A percentile compares a stretch with the other conserved stretches of the same genome.
These are phyloP conservation scores for Eucalyptus erythrocorys DNA, from an alignment of 345 rosid species.

Conservation along the genomic window DNA sequence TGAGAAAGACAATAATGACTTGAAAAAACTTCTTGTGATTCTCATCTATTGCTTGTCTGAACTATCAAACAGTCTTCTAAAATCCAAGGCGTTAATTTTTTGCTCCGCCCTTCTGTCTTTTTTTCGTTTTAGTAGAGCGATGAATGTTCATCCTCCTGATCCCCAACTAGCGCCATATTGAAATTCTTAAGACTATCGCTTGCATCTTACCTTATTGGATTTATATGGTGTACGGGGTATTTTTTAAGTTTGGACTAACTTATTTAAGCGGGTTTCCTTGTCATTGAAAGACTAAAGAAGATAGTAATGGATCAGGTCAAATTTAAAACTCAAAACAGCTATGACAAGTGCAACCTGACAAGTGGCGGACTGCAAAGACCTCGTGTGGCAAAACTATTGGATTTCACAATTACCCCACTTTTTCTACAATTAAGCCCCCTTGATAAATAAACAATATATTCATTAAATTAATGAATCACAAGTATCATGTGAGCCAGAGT, in stretches of 20 bases:
- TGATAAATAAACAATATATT: no score
- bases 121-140: not conserved
- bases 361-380: no score
- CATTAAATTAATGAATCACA: no score
- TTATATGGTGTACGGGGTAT: not conserved
- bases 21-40: not conserved
- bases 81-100: not conserved
- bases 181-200: not conserved
- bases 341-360: not conserved
- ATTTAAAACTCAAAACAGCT: not conserved
- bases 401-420: no score
- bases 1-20: not conserved
- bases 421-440: no score
- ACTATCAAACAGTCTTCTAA: not conserved
- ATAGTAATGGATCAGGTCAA: not conserved
- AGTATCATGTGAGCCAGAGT: no score
- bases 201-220: not conserved
- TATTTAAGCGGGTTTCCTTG: not conserved
- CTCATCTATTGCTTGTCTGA: not conserved
- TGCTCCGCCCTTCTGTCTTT: not conserved
- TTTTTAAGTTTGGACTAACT: not conserved
- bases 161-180: not conserved
- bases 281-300: not conserved
- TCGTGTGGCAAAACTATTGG: not conserved
- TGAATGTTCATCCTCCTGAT: not conserved